These are phyloP conservation scores for Huntiella decipiens DNA, from an alignment of 2,329 filamentous ascomycete genomes.

Conservation along the genomic window DNA sequence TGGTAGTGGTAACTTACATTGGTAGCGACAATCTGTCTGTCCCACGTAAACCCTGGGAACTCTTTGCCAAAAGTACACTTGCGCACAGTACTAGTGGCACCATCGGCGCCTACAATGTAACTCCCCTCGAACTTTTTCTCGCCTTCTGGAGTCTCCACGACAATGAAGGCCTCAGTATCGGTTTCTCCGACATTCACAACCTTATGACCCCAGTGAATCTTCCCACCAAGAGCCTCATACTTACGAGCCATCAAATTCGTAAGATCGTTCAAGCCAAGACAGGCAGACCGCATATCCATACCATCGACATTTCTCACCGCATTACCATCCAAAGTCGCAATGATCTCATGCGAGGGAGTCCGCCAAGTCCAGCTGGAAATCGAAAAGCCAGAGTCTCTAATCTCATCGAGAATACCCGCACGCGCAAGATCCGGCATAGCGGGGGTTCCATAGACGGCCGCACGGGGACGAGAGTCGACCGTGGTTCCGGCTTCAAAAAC, in stretches of 20 bases:
- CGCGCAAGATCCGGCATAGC: conserved; percentile 37
- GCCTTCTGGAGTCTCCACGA: conserved; percentile 22
- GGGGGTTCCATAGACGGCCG: conserved; percentile 40
- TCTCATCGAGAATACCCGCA: conserved; percentile 35
- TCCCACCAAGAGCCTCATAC: conserved; percentile 19
- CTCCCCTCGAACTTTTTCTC: conserved; percentile 25
- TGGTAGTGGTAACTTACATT: conserved; percentile 25
- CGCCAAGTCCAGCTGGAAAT: conserved; percentile 24
- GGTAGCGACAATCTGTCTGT: conserved; percentile 41
- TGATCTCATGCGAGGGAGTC: conserved; percentile 18
- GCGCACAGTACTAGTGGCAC: conserved; percentile 29
- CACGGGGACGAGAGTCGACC: conserved; percentile 40
- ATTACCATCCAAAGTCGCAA: conserved; percentile 20
- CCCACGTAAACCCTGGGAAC: conserved; percentile 41
- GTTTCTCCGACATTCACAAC: conserved; percentile 30
- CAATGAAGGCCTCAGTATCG: conserved; percentile 24
- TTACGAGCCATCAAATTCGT: conserved; percentile 25
- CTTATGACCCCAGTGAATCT: conserved; percentile 26
- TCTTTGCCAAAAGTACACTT: conserved; percentile 32
- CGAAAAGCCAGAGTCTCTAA: conserved; percentile 21
- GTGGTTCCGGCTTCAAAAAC: conserved; percentile 35
- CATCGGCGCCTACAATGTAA: conserved; percentile 38
- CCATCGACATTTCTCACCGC: conserved; percentile 21
- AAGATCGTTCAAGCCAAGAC: conserved; percentile 24
- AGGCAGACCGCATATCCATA: conserved; percentile 22